Conservation (phyloP, 2,329 filamentous ascomycete species). For the Aspergillus luchuensis region DNA sequence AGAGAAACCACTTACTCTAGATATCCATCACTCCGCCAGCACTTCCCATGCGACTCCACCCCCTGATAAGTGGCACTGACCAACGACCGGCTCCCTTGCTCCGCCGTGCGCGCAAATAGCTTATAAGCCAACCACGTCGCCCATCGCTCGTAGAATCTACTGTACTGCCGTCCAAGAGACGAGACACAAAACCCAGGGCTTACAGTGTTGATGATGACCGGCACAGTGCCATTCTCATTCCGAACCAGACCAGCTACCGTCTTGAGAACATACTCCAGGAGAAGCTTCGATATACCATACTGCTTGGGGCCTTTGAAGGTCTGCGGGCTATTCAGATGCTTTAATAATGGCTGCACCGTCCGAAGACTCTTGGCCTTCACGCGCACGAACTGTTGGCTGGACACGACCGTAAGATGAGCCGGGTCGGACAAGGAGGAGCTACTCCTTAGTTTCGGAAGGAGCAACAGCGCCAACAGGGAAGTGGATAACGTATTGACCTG, state of each 20-base stretch:
- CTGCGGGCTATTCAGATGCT: conserved; percentile 36
- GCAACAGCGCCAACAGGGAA: conserved; percentile 54
- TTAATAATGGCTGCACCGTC: conserved; percentile 34
- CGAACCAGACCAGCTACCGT: conserved; percentile 36
- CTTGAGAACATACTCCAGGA: conserved; percentile 47
- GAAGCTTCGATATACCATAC: conserved; percentile 47
- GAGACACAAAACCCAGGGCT: conserved; percentile 50
- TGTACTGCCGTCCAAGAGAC: conserved; percentile 45
- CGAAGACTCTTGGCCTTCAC: conserved; percentile 36
- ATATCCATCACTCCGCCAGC: conserved; percentile 47
- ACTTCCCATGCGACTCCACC: conserved; percentile 46
- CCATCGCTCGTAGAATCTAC: conserved; percentile 37
- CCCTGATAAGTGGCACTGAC: conserved; percentile 47
- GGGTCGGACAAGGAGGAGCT: conserved; percentile 35
- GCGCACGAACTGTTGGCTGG: conserved; percentile 44
- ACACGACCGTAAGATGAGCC: conserved; percentile 49
- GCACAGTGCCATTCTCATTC: conserved; percentile 36
- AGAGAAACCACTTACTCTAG: conserved; percentile 34
- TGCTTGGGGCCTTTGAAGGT: conserved; percentile 37
- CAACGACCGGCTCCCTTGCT: conserved; percentile 48
- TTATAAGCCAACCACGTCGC: conserved; percentile 38
- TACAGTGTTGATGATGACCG: conserved; percentile 48
- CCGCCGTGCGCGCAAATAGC: conserved; percentile 46
- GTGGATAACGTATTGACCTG: conserved; percentile 63
- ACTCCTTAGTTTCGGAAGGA: conserved; percentile 51